Percentiles rank a stretch among this genome's conserved stretches.
phyloP scores from a whole-genome alignment of 805 yeast species.

The Ogataea siamensis region DNA sequence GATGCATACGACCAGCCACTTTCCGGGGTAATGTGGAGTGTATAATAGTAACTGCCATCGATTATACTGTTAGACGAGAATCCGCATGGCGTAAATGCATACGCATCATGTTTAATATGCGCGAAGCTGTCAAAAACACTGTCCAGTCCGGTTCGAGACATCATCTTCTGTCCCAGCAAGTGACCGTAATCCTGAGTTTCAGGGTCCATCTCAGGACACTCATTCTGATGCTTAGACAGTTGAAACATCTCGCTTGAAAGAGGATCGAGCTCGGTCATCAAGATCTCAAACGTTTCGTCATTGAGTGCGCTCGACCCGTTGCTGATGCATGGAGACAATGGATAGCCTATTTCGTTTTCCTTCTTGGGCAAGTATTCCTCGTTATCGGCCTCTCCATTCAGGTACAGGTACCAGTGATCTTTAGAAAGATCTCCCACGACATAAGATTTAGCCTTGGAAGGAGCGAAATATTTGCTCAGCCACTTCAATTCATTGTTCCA shows the following conservation, averaged over 20 bases:
- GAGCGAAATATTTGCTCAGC: conserved; percentile 61
- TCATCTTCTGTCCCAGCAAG: conserved; percentile 65
- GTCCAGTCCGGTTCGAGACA: conserved; percentile 62
- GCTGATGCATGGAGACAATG: conserved; percentile 24
- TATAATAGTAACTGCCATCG: conserved; percentile 58
- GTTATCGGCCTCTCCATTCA: conserved; percentile 44
- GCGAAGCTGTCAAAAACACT: conserved; percentile 35
- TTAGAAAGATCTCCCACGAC: conserved; percentile 76
- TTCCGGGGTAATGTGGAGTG: conserved; percentile 94
- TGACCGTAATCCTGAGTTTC: conserved; percentile 75
- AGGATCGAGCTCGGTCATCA: conserved; percentile 82
- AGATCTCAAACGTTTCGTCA: conserved; percentile 75
- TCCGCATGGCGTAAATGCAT: conserved; percentile 92
- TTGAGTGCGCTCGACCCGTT: conserved; percentile 7
- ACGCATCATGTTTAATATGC: conserved; percentile 65
- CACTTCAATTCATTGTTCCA: conserved; percentile 81
- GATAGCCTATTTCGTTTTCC: conserved; percentile 18
- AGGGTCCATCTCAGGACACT: conserved; percentile 41
- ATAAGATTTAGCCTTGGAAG: conserved; percentile 60
- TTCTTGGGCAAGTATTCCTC: neutral
- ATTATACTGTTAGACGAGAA: conserved; percentile 84
- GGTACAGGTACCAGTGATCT: conserved; percentile 89
- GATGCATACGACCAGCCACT: conserved; percentile 93
- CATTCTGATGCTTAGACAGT: conserved; percentile 31
- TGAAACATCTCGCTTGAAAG: conserved; percentile 55